Evolutionary conservation across 441 rosid species (phyloP).

Genomic region (Gossypium laxum): DNA sequence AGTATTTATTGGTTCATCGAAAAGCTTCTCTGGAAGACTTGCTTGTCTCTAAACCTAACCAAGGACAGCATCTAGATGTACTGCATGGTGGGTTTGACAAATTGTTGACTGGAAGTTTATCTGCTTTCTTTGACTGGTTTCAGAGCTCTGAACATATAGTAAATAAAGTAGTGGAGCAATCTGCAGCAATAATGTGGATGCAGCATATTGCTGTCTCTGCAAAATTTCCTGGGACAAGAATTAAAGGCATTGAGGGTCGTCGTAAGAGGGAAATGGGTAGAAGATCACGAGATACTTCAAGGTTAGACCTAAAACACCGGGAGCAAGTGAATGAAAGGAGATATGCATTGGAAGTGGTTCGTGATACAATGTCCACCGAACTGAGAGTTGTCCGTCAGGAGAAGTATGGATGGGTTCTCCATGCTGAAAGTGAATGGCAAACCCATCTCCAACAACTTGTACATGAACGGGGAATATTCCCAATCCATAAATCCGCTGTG

Average conservation of each 20-base stretch:
- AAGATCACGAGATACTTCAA: slow-evolving; percentile 71
- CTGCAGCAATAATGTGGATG: slow-evolving; percentile 97
- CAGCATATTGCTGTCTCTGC: slow-evolving; percentile 91
- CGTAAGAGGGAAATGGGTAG: slow-evolving; percentile 90
- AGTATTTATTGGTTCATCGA: slow-evolving; percentile 80
- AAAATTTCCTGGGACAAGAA: slow-evolving; percentile 95
- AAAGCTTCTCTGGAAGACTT: slow-evolving; percentile 82
- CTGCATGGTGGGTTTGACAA: slow-evolving; percentile 91
- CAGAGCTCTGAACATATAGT: slow-evolving; percentile 64
- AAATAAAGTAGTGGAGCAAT: slow-evolving; percentile 87
- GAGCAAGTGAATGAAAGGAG: slow-evolving; percentile 93
- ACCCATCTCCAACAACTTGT: slow-evolving; percentile 96
- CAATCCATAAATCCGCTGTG: slow-evolving; percentile 49
- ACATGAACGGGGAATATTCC: slow-evolving; percentile 95
- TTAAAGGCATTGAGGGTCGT: slow-evolving; percentile 89
- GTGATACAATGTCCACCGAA: slow-evolving; percentile 98
- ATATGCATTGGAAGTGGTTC: slow-evolving; percentile 87
- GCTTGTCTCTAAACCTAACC: slow-evolving; percentile 81
- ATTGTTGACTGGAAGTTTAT: slow-evolving; percentile 71
- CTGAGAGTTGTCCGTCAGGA: slow-evolving; percentile 98
- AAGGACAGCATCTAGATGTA: slow-evolving; percentile 70
- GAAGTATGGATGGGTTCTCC: slow-evolving; percentile 99
- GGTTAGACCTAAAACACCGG: slow-evolving; percentile 81
- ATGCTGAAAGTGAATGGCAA: slow-evolving; percentile 99
- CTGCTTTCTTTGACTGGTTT: slow-evolving; percentile 83